Conservation (phyloP, 495 filamentous ascomycete genomes). For the Trichoderma gamsii region DNA sequence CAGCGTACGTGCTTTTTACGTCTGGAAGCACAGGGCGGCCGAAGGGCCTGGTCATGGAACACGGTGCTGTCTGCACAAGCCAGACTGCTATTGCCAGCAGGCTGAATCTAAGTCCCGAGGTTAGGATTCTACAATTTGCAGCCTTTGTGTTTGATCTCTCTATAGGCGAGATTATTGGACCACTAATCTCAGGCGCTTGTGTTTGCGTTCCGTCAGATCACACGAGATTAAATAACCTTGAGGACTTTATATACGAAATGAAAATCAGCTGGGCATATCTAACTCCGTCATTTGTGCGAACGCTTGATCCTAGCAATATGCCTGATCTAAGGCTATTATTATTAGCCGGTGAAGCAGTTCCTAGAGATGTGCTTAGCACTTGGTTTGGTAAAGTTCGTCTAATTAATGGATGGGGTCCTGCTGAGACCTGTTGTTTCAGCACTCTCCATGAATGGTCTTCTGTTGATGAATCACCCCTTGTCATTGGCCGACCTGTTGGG, state of each 20-base stretch:
- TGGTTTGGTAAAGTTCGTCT: conserved; percentile 25
- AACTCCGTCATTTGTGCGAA: conserved; percentile 41
- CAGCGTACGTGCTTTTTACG: conserved; percentile 38
- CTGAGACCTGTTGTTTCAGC: conserved; percentile 9
- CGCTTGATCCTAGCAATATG: conserved; percentile 30
- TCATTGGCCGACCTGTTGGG: neutral
- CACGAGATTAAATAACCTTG: conserved; percentile 12
- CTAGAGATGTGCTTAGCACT: conserved; percentile 15
- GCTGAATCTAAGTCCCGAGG: conserved; percentile 29
- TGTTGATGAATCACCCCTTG: neutral
- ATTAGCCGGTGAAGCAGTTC: conserved; percentile 37
- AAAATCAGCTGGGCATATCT: conserved; percentile 17
- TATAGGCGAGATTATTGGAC: conserved; percentile 41
- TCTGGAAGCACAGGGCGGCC: conserved; percentile 45
- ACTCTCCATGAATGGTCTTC: conserved; percentile 8
- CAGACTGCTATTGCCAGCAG: conserved; percentile 25
- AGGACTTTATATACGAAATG: conserved; percentile 15
- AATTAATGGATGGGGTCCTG: conserved; percentile 25
- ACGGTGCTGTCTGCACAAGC: conserved; percentile 37
- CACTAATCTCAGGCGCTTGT: conserved; percentile 40
- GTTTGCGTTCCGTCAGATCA: conserved; percentile 42
- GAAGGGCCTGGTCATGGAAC: conserved; percentile 39
- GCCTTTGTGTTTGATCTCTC: conserved; percentile 47
- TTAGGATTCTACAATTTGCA: conserved; percentile 48
- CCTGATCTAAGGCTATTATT: conserved; percentile 40